Conservation (phyloP, 2,329 filamentous ascomycete genomes). For the Aschersonia sp. region DNA sequence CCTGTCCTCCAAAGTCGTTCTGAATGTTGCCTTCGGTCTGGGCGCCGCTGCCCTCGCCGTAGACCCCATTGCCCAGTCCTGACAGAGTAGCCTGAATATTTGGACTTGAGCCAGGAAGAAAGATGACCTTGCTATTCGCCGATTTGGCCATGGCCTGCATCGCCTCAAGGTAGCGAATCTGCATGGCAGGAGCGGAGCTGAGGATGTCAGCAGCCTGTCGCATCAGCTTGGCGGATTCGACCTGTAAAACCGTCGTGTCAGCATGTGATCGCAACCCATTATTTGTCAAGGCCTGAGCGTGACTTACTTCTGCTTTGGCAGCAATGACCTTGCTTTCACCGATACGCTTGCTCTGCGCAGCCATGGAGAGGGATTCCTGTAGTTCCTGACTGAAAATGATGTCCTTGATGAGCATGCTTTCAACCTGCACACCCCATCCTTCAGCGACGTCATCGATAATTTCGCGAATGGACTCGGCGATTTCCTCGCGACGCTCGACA, state of each 20-base stretch:
- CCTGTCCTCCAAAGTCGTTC: constrained; percentile 37
- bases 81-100: constrained; percentile 34
- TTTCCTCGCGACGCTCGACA: constrained; percentile 94
- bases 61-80: constrained; percentile 24
- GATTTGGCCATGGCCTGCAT: constrained; percentile 98
- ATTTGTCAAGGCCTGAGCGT: background rate
- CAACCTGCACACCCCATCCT: constrained; percentile 90
- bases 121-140: constrained; percentile 80
- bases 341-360: constrained; percentile 94
- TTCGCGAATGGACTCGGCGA: constrained; percentile 86
- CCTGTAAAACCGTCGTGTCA: constrained; percentile 20
- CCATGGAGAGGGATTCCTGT: constrained; percentile 94
- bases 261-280: too few species aligned
- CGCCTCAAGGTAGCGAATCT: constrained; percentile 92
- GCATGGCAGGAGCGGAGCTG: constrained; percentile 86
- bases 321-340: constrained; percentile 98
- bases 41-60: constrained; percentile 31
- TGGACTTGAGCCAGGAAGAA: constrained; percentile 50
- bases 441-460: constrained; percentile 93
- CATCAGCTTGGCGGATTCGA: constrained; percentile 91
- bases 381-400: constrained; percentile 94
- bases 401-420: constrained; percentile 98
- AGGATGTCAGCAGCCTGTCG: constrained; percentile 87
- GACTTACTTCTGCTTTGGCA: constrained; percentile 63
- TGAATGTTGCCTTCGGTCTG: constrained; percentile 29